phyloP scores from a whole-genome alignment of 2,329 filamentous ascomycete genomes.

The Pyrenophora tritici-repentis region DNA sequence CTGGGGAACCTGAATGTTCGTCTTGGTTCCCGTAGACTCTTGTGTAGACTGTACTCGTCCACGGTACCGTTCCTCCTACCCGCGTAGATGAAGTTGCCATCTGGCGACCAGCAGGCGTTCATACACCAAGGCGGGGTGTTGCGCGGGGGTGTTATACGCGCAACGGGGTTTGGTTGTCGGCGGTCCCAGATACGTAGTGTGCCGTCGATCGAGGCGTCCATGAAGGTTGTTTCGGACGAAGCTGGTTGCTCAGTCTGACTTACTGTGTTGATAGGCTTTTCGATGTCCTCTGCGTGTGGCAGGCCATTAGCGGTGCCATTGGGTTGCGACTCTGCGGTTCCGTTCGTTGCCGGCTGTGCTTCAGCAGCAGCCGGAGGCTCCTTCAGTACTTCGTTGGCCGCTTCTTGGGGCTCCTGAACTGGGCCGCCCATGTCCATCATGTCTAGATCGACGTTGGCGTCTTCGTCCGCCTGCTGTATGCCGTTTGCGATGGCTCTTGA shows the following conservation, averaged over 20 bases:
- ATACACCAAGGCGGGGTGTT: constrained; percentile 95
- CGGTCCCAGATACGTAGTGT: constrained; percentile 92
- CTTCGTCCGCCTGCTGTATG: constrained; percentile 52
- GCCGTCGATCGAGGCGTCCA: constrained; percentile 87
- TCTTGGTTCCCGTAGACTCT: constrained; percentile 73
- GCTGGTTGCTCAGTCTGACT: constrained; percentile 49
- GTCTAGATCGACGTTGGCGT: constrained; percentile 49
- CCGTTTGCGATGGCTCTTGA: constrained; percentile 69
- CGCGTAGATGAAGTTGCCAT: constrained; percentile 94
- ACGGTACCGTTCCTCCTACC: constrained; percentile 90
- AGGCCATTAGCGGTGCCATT: constrained; percentile 52
- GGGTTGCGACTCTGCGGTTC: constrained; percentile 23
- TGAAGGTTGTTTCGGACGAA: constrained; percentile 77
- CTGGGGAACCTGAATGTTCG: constrained; percentile 84
- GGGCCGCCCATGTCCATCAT: constrained; percentile 54
- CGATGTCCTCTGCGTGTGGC: constrained; percentile 56
- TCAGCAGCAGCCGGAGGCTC: constrained; percentile 24
- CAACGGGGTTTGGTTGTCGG: constrained; percentile 74
- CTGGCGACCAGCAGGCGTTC: constrained; percentile 93
- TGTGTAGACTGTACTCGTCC: constrained; percentile 89
- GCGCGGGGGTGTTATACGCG: constrained; percentile 73
- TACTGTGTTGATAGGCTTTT: constrained; percentile 20
- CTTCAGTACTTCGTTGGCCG: constrained; percentile 22
- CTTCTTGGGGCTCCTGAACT: constrained; percentile 47
- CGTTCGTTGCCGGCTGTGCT: constrained; percentile 25